Percentiles rank a stretch among this genome's conserved stretches.
Conservation (phyloP, 2,329 filamentous ascomycete species). For the Didymella glomerata region DNA sequence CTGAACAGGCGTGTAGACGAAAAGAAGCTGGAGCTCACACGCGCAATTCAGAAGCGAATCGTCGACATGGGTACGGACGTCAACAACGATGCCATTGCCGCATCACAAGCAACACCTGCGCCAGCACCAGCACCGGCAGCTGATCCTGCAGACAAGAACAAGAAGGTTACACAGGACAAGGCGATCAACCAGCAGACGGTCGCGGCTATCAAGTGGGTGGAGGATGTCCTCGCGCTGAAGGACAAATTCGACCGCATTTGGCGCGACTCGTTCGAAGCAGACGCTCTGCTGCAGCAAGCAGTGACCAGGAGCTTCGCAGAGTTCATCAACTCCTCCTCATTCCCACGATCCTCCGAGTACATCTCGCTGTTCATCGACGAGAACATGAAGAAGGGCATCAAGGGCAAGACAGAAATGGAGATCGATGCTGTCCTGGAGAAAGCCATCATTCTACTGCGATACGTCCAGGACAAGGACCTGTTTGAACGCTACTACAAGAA, state of each 20-base stretch:
- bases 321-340: conserved; percentile 82
- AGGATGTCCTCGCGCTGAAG: conserved; percentile 85
- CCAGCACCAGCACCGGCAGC: conserved; percentile 43
- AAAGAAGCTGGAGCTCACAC: conserved; percentile 74
- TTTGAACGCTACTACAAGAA: conserved; percentile 99
- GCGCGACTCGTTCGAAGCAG: conserved; percentile 74
- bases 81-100: conserved; percentile 71
- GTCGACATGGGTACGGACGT: conserved; percentile 83
- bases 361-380: conserved; percentile 97
- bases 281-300: conserved; percentile 80
- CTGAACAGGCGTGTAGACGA: conserved; percentile 80
- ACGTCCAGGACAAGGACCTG: conserved; percentile 89
- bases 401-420: conserved; percentile 89
- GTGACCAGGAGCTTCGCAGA: conserved; percentile 88
- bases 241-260: conserved; percentile 88
- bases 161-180: conserved; percentile 55
- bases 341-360: conserved; percentile 84
- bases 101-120: conserved; percentile 60
- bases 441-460: conserved; percentile 85
- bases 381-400: conserved; percentile 91
- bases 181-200: conserved; percentile 78
- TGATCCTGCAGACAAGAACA: conserved; percentile 62
- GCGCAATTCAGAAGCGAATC: conserved; percentile 76
- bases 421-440: conserved; percentile 86
- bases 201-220: conserved; percentile 93